Base-by-base conservation (phyloP, 768 basidiomycete genomes). In the Auricularia sp. region DNA sequence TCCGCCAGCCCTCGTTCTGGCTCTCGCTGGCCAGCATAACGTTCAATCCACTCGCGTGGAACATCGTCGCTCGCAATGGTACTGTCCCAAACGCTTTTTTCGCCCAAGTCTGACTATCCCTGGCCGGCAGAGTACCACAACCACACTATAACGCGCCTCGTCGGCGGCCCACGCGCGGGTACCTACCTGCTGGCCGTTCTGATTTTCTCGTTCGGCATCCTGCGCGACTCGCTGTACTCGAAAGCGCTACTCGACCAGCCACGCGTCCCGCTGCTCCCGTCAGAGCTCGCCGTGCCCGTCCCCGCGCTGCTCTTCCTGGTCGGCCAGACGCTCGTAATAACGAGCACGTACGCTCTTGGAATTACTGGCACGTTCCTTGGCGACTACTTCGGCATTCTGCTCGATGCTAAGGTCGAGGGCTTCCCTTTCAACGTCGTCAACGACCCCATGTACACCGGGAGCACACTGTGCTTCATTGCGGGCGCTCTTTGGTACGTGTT, bases 401-500 rank as follows among this genome's bases (percentile, higher is more conserved):
- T 79, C 93, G 86, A 92, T 71, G 81, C 87, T 66, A 81, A 91
- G 62, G 94, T 98, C n/a, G 89, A 94, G 71, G 89, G 90, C 24
- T 99, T 99, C 80, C 96, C 96, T 0, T 99, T 98, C 82, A 96
- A 96, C 73, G 82, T 97, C 59, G 80, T 95, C 51, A 81, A 84
- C 21, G 89, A 97, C 74, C 96, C 96, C 0, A 99, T 99, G 96
- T 98, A 99, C 72, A 90, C 94, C 58, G 96, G 96, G 7, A 93
- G 89, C 71, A 94, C 94, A 4, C 77, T 99, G 78, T 91, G 87
- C 73, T 98, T 98, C 77, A 76, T 84, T 44, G 95, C 87, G 24
- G 86, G 85, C 1, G 89, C 96, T 0, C 79, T 99, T 39, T 96
- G 93, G 94, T 94, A 66, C 70, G 87, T 73, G 21, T 5, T 39